Conservation (phyloP, 768 basidiomycete genomes). For the Coprinopsis sp. region DNA sequence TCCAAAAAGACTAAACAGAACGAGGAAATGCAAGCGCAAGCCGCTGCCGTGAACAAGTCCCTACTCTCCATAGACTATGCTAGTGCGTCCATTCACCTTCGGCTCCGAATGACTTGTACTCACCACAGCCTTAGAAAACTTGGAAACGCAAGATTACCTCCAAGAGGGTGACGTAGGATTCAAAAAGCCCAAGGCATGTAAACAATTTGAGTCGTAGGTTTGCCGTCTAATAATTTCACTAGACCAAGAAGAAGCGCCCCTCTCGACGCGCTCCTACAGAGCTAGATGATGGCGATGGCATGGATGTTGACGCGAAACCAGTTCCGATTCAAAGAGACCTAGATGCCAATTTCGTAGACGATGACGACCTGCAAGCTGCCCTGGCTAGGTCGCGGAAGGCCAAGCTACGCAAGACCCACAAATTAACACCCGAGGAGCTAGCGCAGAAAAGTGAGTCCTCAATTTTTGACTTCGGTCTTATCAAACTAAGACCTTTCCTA, state of each 20-base stretch:
- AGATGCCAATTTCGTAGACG: conserved; percentile 91
- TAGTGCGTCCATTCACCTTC: conserved; percentile 52
- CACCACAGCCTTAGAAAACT: conserved; percentile 56
- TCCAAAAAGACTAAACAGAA: conserved; percentile 36
- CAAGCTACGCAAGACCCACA: conserved; percentile 73
- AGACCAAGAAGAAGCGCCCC: conserved; percentile 93
- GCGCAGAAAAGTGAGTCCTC: conserved; percentile 63
- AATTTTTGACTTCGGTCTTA: not conserved
- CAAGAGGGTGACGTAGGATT: conserved; percentile 91
- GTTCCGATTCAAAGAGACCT: conserved; percentile 66
- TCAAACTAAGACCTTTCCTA: conserved; percentile 23
- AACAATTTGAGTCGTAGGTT: not conserved
- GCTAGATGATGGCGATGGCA: conserved; percentile 44
- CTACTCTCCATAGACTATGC: conserved; percentile 84
- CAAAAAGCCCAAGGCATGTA: conserved; percentile 83
- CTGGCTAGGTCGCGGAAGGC: conserved; percentile 82
- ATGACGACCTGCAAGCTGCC: conserved; percentile 95
- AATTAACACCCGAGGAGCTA: conserved; percentile 76
- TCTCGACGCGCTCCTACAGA: conserved; percentile 62
- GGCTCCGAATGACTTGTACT: conserved; percentile 9
- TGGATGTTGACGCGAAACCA: conserved; percentile 81
- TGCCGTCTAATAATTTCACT: conserved; percentile 10
- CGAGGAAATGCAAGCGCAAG: conserved; percentile 46
- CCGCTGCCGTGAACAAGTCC: conserved; percentile 71
- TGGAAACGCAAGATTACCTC: conserved; percentile 82